phyloP scores from a whole-genome alignment of 208 protist genomes.

The Trypanosoma platydactyli region DNA sequence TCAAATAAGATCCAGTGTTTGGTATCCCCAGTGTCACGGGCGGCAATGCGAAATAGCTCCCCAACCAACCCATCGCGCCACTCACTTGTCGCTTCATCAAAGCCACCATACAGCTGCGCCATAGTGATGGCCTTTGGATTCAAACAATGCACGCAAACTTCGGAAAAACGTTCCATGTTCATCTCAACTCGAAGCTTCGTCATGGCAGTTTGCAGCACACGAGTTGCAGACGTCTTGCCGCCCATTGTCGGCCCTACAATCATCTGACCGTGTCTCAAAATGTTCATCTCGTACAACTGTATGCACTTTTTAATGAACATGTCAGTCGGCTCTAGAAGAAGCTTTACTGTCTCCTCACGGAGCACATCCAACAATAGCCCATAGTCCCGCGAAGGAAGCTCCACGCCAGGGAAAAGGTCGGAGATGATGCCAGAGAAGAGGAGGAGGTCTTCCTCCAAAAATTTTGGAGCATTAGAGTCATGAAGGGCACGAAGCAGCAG shows the following conservation, averaged over 20 bases:
- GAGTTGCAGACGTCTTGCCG: conserved; percentile 93
- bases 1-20: conserved; percentile 97
- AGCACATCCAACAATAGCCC: conserved; percentile 86
- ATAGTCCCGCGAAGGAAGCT: conserved; percentile 91
- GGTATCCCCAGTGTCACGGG: conserved; percentile 79
- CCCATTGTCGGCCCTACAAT: conserved; percentile 96
- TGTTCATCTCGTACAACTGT: conserved; percentile 97
- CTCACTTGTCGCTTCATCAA: conserved; percentile 95
- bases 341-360: conserved; percentile 51
- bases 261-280: conserved; percentile 98
- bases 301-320: conserved; percentile 96
- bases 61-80: conserved; percentile 96
- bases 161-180: conserved; percentile 74
- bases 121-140: conserved; percentile 98
- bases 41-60: conserved; percentile 90
- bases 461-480: conserved; percentile 98
- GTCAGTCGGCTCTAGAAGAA: conserved; percentile 93
- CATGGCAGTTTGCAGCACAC: conserved; percentile 86
- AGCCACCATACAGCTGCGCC: conserved; percentile 96
- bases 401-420: conserved; percentile 96
- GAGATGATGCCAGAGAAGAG: conserved; percentile 97
- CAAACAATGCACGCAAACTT: conserved; percentile 86
- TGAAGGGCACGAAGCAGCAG: conserved; percentile 94
- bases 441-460: conserved; percentile 92
- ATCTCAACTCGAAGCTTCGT: conserved; percentile 71